Conservation (phyloP, 345 rosid species). For the Carallia pectinifolia region DNA sequence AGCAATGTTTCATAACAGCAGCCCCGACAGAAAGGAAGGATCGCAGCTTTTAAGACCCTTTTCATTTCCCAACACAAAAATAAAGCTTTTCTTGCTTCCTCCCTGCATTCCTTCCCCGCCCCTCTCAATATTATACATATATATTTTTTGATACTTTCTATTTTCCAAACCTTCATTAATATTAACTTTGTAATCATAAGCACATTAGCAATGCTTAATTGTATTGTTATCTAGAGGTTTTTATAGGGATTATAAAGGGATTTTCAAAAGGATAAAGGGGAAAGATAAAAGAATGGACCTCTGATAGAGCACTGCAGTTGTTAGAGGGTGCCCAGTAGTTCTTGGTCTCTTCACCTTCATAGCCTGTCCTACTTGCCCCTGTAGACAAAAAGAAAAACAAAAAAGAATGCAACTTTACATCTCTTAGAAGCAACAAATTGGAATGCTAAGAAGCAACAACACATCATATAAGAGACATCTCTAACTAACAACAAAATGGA, state of each 20-base stretch:
- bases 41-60: slow-evolving; percentile 63
- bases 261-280: slow-evolving; percentile 7
- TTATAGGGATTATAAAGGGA: slow-evolving; percentile 7
- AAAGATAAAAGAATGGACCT: slow-evolving; percentile 41
- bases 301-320: slow-evolving; percentile 65
- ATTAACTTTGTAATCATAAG: not conserved
- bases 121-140: not conserved
- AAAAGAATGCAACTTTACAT: slow-evolving; percentile 41
- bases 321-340: slow-evolving; percentile 65
- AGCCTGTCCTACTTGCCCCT: slow-evolving; percentile 49
- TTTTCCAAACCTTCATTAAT: not conserved
- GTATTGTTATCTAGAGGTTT: not conserved
- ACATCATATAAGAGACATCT: slow-evolving; percentile 3
- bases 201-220: slow-evolving; percentile 21
- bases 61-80: slow-evolving; percentile 60
- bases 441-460: slow-evolving; percentile 15
- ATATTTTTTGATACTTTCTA: not conserved
- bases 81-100: slow-evolving; percentile 32
- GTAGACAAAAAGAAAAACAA: slow-evolving; percentile 38
- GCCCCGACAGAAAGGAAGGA: slow-evolving; percentile 94
- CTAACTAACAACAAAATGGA: slow-evolving; percentile 22
- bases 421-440: slow-evolving; percentile 23
- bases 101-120: slow-evolving; percentile 12
- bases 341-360: slow-evolving; percentile 68
- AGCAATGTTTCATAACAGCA: slow-evolving; percentile 48